A percentile compares a stretch with the other conserved stretches of the same genome.
Conservation (phyloP, 805 yeast species). For the Saccharomycopsis sp. region DNA sequence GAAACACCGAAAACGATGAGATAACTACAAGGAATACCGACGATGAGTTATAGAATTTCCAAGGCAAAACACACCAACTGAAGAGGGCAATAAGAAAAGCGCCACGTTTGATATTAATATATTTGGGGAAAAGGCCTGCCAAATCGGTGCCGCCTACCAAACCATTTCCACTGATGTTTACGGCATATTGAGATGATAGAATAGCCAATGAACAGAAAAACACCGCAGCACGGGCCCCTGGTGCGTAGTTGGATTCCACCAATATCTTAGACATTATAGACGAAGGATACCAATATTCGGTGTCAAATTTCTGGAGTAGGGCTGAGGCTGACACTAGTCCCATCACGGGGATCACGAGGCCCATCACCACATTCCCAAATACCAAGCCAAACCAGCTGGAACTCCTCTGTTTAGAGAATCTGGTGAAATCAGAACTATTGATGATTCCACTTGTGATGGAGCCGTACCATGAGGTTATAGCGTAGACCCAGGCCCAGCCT, state of each 20-base stretch:
- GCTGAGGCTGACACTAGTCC: constrained; percentile 39
- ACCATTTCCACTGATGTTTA: constrained; percentile 31
- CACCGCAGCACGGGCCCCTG: constrained; percentile 32
- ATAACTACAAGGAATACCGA: constrained; percentile 32
- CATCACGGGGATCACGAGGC: constrained; percentile 35
- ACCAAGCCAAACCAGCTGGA: constrained; percentile 29
- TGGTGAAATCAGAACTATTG: constrained; percentile 30
- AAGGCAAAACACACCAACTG: constrained; percentile 35
- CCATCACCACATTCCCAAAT: constrained; percentile 29
- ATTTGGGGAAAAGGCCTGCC: constrained; percentile 35
- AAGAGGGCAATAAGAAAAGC: constrained; percentile 36
- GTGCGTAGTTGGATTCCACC: constrained; percentile 25
- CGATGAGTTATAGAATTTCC: constrained; percentile 34
- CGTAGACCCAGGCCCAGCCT: constrained; percentile 39
- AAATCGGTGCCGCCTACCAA: constrained; percentile 35
- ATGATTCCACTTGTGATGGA: constrained; percentile 33
- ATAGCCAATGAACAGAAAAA: constrained; percentile 32
- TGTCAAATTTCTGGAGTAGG: constrained; percentile 30
- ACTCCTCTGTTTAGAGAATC: constrained; percentile 31
- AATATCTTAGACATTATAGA: constrained; percentile 30
- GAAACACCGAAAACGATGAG: constrained; percentile 33
- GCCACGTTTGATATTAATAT: constrained; percentile 40
- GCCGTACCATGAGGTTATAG: constrained; percentile 36
- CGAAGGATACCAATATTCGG: constrained; percentile 33
- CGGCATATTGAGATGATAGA: constrained; percentile 28